Conservation (phyloP, 2,329 filamentous ascomycete species). For the Neofusicoccum kwambonambiense region DNA sequence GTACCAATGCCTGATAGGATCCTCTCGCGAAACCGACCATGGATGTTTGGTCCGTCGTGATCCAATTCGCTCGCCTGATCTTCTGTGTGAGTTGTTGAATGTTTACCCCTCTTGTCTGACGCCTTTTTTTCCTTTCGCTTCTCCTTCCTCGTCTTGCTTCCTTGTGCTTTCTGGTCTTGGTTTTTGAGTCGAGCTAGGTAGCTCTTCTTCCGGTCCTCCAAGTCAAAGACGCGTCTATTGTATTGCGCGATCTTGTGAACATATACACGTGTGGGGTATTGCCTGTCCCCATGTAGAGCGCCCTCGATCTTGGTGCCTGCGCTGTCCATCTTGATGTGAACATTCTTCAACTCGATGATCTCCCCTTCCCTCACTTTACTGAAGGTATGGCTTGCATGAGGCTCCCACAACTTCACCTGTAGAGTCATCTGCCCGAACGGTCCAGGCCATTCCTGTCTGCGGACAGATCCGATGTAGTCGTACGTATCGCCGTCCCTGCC, state of each 20-base stretch:
- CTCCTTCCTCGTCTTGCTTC: constrained; percentile 37
- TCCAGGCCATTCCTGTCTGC: constrained; percentile 61
- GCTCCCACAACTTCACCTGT: constrained; percentile 68
- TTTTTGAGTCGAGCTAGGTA: not conserved
- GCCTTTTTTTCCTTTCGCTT: constrained; percentile 35
- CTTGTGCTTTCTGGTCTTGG: not conserved
- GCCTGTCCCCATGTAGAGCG: constrained; percentile 62
- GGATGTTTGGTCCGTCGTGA: constrained; percentile 30
- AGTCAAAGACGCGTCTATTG: constrained; percentile 51
- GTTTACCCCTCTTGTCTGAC: constrained; percentile 35
- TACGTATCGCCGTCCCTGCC: constrained; percentile 54
- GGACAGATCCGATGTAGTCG: constrained; percentile 49
- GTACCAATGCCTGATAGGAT: no score
- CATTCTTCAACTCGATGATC: constrained; percentile 68
- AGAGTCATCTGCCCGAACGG: constrained; percentile 72
- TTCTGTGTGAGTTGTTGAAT: constrained; percentile 28
- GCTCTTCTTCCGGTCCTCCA: constrained; percentile 30
- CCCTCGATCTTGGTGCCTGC: constrained; percentile 63
- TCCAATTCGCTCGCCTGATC: constrained; percentile 18
- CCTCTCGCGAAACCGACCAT: constrained; percentile 36
- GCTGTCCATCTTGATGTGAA: constrained; percentile 61
- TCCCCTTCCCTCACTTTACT: constrained; percentile 56
- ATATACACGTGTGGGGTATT: constrained; percentile 53
- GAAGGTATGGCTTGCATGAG: constrained; percentile 62
- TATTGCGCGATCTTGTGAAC: constrained; percentile 52